These are phyloP conservation scores for Populus hybrid DNA, from an alignment of 441 rosid genomes.

Conservation along the genomic window DNA sequence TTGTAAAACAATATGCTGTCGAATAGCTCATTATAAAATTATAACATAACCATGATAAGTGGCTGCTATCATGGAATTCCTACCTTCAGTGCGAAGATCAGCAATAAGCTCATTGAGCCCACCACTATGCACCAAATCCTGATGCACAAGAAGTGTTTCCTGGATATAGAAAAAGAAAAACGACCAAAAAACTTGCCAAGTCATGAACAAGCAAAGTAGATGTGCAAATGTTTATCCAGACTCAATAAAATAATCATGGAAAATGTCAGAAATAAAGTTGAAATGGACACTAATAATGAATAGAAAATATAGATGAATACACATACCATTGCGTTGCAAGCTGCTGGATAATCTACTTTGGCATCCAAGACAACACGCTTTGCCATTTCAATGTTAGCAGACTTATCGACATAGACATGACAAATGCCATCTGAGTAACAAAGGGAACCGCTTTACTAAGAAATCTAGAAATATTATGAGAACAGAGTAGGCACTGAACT, in stretches of 20 bases:
- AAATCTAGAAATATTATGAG: background rate
- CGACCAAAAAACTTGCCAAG: background rate
- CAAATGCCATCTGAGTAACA: conserved; percentile 77
- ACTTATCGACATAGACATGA: conserved; percentile 87
- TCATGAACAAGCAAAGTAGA: conserved; percentile 5
- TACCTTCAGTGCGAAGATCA: conserved; percentile 59
- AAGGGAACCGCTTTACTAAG: conserved; percentile 1
- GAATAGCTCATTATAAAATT: background rate
- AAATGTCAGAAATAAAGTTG: background rate
- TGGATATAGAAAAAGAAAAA: conserved; percentile 26
- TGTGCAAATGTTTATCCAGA: conserved; percentile 8
- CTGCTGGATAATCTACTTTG: conserved; percentile 90
- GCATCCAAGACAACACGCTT: conserved; percentile 73
- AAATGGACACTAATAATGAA: background rate
- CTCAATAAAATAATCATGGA: background rate
- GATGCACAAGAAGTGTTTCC: conserved; percentile 91
- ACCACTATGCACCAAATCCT: conserved; percentile 56
- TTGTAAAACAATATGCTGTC: background rate
- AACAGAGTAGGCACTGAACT: background rate
- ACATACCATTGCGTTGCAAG: conserved; percentile 88
- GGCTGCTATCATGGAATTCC: conserved; percentile 1
- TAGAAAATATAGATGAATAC: background rate
- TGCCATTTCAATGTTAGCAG: conserved; percentile 70
- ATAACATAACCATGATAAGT: background rate
- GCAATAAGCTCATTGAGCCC: conserved; percentile 44